phyloP scores from a whole-genome alignment of 2,329 filamentous ascomycete genomes.

The Fusarium equiseti region DNA sequence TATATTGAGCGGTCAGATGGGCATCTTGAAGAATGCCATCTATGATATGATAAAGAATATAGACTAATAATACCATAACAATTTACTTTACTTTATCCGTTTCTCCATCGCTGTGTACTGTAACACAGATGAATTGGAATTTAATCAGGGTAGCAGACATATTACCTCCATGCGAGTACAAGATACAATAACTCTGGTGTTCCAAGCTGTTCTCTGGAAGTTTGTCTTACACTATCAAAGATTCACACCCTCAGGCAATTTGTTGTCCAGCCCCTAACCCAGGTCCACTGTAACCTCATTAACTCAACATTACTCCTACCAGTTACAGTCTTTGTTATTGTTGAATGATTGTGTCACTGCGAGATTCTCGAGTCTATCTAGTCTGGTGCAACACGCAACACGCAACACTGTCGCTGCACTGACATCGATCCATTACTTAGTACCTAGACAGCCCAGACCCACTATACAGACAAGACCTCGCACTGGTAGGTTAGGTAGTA shows the following conservation, averaged over 20 bases:
- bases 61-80: slow-evolving; percentile 22
- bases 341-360: background rate
- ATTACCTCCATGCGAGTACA: background rate
- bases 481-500: background rate
- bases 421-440: too few relatives aligned
- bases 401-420: slow-evolving; percentile 2
- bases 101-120: background rate
- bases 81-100: background rate
- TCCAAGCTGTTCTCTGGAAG: background rate
- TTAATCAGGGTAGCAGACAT: background rate
- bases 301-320: background rate
- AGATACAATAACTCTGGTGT: background rate
- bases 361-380: slow-evolving; percentile 2
- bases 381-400: background rate
- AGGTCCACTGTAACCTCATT: background rate
- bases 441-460: background rate
- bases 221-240: slow-evolving; percentile 45
- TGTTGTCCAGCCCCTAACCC: slow-evolving; percentile 44
- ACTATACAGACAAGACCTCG: background rate
- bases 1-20: slow-evolving; percentile 5
- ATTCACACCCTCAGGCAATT: slow-evolving; percentile 23
- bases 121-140: too few relatives aligned
- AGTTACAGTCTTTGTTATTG: background rate
- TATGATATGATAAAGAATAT: slow-evolving; percentile 11
- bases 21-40: slow-evolving; percentile 4